phyloP scores from a whole-genome alignment of 345 rosid species.

The Gossypium mustelinum region DNA sequence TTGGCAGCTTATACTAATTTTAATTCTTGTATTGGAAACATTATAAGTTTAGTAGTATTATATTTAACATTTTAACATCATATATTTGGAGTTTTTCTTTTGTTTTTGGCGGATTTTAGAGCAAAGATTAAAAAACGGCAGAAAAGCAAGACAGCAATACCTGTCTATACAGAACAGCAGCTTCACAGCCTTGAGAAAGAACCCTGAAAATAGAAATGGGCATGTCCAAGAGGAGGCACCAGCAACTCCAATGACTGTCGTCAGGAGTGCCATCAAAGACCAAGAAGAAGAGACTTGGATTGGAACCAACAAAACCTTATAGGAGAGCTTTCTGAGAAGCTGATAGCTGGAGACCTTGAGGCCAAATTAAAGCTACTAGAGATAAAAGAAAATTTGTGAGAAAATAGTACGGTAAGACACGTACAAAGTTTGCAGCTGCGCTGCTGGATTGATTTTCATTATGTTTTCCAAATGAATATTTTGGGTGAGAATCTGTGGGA shows the following conservation, averaged over 20 bases:
- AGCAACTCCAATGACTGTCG: background rate
- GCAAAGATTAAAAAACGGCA: background rate
- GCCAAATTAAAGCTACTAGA: slow-evolving; percentile 60
- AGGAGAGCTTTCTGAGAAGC: slow-evolving; percentile 39
- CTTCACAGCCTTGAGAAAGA: background rate
- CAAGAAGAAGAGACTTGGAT: slow-evolving; percentile 38
- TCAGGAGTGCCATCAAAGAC: slow-evolving; percentile 10
- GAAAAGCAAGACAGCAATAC: background rate
- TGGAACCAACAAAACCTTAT: slow-evolving; percentile 40
- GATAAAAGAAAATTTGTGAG: slow-evolving; percentile 52
- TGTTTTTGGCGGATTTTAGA: slow-evolving; percentile 11
- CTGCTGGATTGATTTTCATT: too few species aligned
- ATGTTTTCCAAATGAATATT: too few species aligned
- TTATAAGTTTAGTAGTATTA: too few species aligned
- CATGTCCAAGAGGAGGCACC: slow-evolving; percentile 26
- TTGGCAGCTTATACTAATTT: background rate
- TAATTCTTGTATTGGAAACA: background rate
- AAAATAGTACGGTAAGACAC: slow-evolving; percentile 47
- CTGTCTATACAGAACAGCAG: background rate
- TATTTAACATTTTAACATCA: background rate
- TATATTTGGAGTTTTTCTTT: background rate
- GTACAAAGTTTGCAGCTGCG: slow-evolving; percentile 62
- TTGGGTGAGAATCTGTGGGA: too few species aligned
- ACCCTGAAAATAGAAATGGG: slow-evolving; percentile 17
- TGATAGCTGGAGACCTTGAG: slow-evolving; percentile 52